Base-by-base conservation (phyloP, 1,139 yeast species). In the Blastobotrys arbuscula region DNA sequence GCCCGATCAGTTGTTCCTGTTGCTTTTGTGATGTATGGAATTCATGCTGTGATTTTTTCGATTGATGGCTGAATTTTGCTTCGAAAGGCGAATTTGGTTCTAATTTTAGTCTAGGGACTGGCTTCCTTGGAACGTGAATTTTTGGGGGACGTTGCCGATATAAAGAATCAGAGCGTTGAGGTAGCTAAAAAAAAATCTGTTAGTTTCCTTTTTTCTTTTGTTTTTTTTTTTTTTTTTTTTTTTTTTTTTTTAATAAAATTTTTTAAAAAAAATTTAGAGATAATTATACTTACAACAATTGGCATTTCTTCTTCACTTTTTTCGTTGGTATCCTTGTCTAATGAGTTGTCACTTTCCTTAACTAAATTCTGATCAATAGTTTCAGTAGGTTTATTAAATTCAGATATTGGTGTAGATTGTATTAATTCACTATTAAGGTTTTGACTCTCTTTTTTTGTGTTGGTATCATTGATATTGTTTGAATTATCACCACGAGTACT, bases 31-130 rank as follows among this genome's bases (percentile, higher is more conserved):
- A 28, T 5, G 31, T 28, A n/a, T 28, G 31, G 13, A 5, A 5
- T 5, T 5, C 3, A 28, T 28, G 9, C 28, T 28, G 31, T 28
- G 31, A 28, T 28, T 28, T 28, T 28, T 28, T 28, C 12, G 31
- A 28, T 28, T 28, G 31, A 28, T 28, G 31, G 10, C n/a, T 5
- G 13, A 28, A 18, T 16, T 39, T 36, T 12, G 53, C 47, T 39
- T 39, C 16, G 19, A 51, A 46, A 19, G 53, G 53, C 16, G 53
- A 50, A 18, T 44, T 37, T 19, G 53, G 53, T 39, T 50, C 53
- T 18, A 50, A 24, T 4, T 50, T 37, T 20, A 50, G 45, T 30
- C 53, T 26, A 12, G 48, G 53, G 4, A 50, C 48, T 2, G 53
- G 53, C 28, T 43, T 47, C 21, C 53, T 13, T 2, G 53, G 49